Base-by-base conservation (phyloP, 2,329 filamentous ascomycete genomes). In the Talaromyces rugulosus region DNA sequence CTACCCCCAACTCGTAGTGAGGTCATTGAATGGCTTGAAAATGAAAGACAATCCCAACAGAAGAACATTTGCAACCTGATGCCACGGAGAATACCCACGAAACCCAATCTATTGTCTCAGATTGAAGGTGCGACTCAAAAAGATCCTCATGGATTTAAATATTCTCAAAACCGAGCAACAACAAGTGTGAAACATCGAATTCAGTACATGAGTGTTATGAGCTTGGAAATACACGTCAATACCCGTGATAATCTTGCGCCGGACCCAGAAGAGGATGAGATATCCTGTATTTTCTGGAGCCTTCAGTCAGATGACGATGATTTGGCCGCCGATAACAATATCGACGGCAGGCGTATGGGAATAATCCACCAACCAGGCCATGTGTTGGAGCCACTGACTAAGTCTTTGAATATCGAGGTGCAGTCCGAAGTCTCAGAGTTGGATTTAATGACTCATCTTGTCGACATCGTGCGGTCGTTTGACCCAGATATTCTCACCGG, bases 121-220 rank as follows among this genome's bases (percentile, higher is more conserved):
- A 94, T 98, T 59, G 91, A 96, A 57, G 92, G 90, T 0, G 87
- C 92, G 0, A 97, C 94, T 0, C 93, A 94, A 58, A 89, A 84
- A 71, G 90, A 91, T 69, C 88, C 86, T 64, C 83, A 94, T 71
- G 91, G 89, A 0, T 94, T 93, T 80, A 95, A 93, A 72, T 96
- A 90, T 73, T 92, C 89, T 0, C 92, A 93, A 67, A 90, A 88
- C 70, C 83, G 84, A 64, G 86, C 87, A 66, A 88, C 88, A 1
- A 90, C 88, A 0, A 92, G 87, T 66, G 87, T 96, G 18, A 86
- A 91, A 69, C 90, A 94, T 66, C 91, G 96, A 73, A 87, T 87
- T 2, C 90, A 95, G 68, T 96, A 96, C 73, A 98, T 99, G 95
- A 96, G 91, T 67, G 92, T 89, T 18, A 93, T 99, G 91, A 96